phyloP scores from a whole-genome alignment of 805 yeast species.

The Wickerhamiella azymoides region DNA sequence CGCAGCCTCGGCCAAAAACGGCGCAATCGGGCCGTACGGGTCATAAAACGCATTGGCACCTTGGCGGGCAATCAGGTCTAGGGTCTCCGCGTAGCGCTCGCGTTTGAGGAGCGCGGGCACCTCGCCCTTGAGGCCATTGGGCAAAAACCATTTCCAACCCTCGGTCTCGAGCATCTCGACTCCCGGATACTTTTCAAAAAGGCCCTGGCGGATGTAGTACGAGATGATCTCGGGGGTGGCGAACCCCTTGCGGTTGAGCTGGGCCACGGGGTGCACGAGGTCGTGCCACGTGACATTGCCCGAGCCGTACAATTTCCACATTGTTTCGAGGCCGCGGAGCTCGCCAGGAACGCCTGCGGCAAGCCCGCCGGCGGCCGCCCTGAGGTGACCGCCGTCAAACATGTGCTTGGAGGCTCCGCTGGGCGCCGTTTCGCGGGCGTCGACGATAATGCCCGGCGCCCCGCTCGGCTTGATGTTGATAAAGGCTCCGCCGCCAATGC shows the following conservation, averaged over 20 bases:
- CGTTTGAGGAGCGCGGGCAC: constrained; percentile 25
- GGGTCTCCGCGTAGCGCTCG: constrained; percentile 49
- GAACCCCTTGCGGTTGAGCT: constrained; percentile 55
- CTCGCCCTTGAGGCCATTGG: constrained; percentile 1
- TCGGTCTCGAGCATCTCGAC: constrained; percentile 8
- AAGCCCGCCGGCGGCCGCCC: constrained; percentile 47
- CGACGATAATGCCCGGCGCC: constrained; percentile 46
- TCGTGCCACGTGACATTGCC: constrained; percentile 61
- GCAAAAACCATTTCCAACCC: constrained; percentile 24
- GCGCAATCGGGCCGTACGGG: constrained; percentile 62
- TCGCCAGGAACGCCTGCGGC: constrained; percentile 90
- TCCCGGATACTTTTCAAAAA: not conserved
- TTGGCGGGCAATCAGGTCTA: constrained; percentile 53
- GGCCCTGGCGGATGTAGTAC: constrained; percentile 21
- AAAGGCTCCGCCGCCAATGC: constrained; percentile 88
- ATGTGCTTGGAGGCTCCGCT: constrained; percentile 43
- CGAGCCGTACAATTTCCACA: constrained; percentile 50
- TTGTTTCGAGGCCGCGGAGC: constrained; percentile 59
- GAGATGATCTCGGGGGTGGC: constrained; percentile 33
- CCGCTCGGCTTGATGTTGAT: constrained; percentile 36
- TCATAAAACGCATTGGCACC: constrained; percentile 78
- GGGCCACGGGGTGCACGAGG: constrained; percentile 60
- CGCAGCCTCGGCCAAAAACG: constrained; percentile 38
- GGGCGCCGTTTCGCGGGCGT: constrained; percentile 88
- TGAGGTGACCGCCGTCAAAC: constrained; percentile 36